Conservation (phyloP, 2,329 filamentous ascomycete species). For the Neofusicoccum parvum region DNA sequence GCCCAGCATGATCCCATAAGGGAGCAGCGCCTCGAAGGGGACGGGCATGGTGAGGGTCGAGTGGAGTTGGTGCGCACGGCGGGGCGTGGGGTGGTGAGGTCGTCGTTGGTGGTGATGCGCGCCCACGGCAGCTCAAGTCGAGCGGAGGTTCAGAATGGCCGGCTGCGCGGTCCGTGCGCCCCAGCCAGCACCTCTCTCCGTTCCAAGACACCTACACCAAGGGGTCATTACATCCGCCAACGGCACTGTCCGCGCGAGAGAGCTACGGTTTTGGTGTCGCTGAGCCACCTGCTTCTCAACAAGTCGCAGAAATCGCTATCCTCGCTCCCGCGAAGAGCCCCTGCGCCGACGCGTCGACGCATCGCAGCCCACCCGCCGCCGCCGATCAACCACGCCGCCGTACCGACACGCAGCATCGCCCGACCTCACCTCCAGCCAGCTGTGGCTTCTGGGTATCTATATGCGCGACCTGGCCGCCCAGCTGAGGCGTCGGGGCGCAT, state of each 20-base stretch:
- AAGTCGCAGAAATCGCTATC: constrained; percentile 36
- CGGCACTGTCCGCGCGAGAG: constrained; percentile 31
- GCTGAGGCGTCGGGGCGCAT: constrained; percentile 18
- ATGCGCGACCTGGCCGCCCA: constrained; percentile 6
- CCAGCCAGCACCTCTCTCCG: constrained; percentile 19
- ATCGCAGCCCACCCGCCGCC: constrained; percentile 17
- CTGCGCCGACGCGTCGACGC: constrained; percentile 9
- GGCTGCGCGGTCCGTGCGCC: constrained; percentile 9
- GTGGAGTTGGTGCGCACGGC: not conserved
- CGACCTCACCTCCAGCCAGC: not conserved
- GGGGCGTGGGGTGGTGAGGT: not conserved
- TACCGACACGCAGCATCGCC: constrained; percentile 14
- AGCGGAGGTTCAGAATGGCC: constrained; percentile 9
- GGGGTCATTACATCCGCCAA: constrained; percentile 22
- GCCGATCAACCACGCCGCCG: constrained; percentile 15
- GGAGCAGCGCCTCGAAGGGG: constrained; percentile 66
- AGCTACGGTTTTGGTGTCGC: constrained; percentile 39
- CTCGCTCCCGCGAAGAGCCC: constrained; percentile 21
- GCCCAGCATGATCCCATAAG: constrained; percentile 64
- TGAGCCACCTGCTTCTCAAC: constrained; percentile 29
- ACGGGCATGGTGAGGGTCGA: constrained; percentile 58
- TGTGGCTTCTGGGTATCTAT: not conserved
- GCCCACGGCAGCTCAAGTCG: not conserved
- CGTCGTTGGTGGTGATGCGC: constrained; percentile 3
- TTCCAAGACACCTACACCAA: constrained; percentile 18